Conservation (phyloP, 345 rosid genomes). For the Bruguiera gymnorhiza region DNA sequence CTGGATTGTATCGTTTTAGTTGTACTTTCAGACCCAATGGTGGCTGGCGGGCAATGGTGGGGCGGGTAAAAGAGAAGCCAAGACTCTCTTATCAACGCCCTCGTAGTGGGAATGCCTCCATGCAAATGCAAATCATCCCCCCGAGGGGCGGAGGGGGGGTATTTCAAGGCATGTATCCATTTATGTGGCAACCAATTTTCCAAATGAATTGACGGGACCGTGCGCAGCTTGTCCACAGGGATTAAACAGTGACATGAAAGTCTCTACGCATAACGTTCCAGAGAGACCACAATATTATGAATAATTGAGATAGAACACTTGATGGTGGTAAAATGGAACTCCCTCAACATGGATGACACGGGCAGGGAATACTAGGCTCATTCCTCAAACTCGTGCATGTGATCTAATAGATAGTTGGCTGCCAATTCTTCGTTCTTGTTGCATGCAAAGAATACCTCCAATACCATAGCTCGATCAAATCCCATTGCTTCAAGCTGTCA, state of each 20-base stretch:
- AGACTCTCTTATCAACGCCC: no score
- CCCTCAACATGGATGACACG: neutral
- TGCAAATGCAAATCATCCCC: no score
- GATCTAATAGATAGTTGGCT: constrained; percentile 89
- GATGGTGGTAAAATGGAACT: neutral
- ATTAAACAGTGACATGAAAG: constrained; percentile 7
- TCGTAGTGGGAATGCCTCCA: no score
- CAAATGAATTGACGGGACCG: neutral
- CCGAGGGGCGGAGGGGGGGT: neutral
- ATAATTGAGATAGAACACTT: neutral
- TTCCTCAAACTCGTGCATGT: constrained; percentile 76
- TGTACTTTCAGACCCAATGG: no score
- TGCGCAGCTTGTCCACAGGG: constrained; percentile 10
- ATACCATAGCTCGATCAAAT: constrained; percentile 64
- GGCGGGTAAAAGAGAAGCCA: no score
- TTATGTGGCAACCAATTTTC: neutral
- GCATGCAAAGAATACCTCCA: constrained; percentile 86
- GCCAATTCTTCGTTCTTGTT: constrained; percentile 93
- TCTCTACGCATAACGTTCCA: constrained; percentile 3
- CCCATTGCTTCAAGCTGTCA: constrained; percentile 89
- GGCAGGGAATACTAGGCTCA: neutral
- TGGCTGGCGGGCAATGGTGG: no score
- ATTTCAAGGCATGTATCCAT: neutral
- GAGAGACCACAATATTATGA: neutral
- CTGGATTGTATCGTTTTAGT: no score